Base-by-base conservation (phyloP, 1,139 yeast genomes). In the Blastobotrys serpentis region DNA sequence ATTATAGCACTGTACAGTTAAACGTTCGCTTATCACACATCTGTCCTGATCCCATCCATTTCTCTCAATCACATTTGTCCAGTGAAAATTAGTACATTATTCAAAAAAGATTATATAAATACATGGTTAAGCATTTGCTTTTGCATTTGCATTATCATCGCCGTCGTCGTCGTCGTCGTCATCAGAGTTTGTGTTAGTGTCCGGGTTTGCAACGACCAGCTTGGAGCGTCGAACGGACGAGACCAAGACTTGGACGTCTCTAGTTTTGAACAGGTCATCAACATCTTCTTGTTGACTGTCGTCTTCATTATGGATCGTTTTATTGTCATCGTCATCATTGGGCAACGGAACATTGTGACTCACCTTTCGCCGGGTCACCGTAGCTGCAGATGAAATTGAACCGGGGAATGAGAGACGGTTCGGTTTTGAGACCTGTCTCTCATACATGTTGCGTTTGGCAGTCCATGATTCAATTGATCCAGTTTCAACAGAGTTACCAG, bases 221-320 rank as follows among this genome's bases (percentile, higher is more conserved):
- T 76, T 76, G 1, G 85, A 75, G 48, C 87, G 68, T 56, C 90
- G 71, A 60, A 80, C 79, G n/a, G 86, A 79, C 50, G 87, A 79
- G 7, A 84, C 90, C 53, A 85, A 66, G 6, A 85, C 85, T 61
- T 84, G 92, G 0, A 82, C 90, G 53, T 84, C 90, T 55, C 84
- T 66, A 36, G 75, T 72, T 34, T 72, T 72, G 52, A 76, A 76
- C 10, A 73, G 60, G 32, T 70, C 68, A 26, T 70, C 69, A 25
- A 64, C 67, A 36, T 68, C 71, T 2, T 17, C 19, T 10, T 22
- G 14, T 2, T 11, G 16, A 10, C 22, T 33, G 25, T 42, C 46
- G 22, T 26, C 42, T 7, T 39, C 14, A 26, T 26, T 14, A 14
- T 16, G 25, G 6, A 23, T 16, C 11, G 33, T 26, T 8, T 25